phyloP scores from a whole-genome alignment of 2,329 filamentous ascomycete species.

The Geosmithia putterillii region DNA sequence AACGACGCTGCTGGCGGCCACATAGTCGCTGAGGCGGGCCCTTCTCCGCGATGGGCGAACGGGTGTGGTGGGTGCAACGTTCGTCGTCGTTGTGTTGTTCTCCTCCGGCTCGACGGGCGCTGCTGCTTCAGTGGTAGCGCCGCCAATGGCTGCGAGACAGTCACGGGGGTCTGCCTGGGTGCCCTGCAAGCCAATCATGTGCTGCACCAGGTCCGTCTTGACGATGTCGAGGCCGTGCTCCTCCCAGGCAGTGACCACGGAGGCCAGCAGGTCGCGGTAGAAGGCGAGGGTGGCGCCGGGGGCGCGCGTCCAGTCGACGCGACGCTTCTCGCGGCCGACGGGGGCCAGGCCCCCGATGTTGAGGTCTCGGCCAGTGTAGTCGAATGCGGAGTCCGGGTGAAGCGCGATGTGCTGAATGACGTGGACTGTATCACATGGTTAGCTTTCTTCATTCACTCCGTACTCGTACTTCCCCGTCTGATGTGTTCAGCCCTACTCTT shows the following conservation, averaged over 20 bases:
- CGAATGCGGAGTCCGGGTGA: neutral
- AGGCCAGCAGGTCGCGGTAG: neutral
- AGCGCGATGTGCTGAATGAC: neutral
- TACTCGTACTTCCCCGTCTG: too few relatives aligned
- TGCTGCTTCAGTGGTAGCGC: neutral
- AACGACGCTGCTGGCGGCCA: neutral
- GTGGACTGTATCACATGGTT: neutral
- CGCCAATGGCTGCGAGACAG: neutral
- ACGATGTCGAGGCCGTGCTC: neutral
- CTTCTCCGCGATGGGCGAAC: neutral
- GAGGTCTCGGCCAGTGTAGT: neutral
- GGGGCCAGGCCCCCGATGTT: neutral
- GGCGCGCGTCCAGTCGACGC: neutral
- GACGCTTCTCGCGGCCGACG: slow-evolving; percentile 1
- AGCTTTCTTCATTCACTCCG: neutral
- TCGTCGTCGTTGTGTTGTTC: neutral
- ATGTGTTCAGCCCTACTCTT: neutral
- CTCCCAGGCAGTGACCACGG: neutral
- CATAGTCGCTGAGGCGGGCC: neutral
- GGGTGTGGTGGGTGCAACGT: neutral
- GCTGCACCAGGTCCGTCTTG: slow-evolving; percentile 1
- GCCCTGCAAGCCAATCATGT: neutral
- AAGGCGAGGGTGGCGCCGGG: neutral
- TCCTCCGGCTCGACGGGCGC: neutral
- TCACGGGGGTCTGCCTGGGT: neutral